Evolutionary conservation across 306 rosid genomes (phyloP).

Genomic region (Begonia fuchsioides): DNA sequence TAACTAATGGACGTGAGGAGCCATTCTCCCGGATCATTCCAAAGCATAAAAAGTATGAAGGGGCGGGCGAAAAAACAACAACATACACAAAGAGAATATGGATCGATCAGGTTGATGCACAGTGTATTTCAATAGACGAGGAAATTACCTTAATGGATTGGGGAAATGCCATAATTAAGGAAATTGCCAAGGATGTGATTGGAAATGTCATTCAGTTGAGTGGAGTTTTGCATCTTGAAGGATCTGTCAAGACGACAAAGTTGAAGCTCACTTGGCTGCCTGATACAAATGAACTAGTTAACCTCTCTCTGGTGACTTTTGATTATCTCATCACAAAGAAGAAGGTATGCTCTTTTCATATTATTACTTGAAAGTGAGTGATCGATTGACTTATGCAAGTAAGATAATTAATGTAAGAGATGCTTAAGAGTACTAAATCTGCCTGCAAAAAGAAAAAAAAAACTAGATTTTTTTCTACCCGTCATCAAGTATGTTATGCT

Average conservation of each 20-base stretch:
- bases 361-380: too few species aligned
- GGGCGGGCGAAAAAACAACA: constrained; percentile 73
- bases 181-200: constrained; percentile 49
- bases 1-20: constrained; percentile 72
- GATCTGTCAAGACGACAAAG: constrained; percentile 69
- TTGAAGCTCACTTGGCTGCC: constrained; percentile 94
- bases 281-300: constrained; percentile 54
- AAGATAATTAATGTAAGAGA: too few species aligned
- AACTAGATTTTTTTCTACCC: too few species aligned
- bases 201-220: constrained; percentile 42
- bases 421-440: too few species aligned
- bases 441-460: too few species aligned
- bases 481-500: too few species aligned
- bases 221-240: constrained; percentile 83
- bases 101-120: constrained; percentile 71
- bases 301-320: constrained; percentile 61
- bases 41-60: constrained; percentile 81
- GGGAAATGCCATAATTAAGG: constrained; percentile 79
- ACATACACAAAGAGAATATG: constrained; percentile 54
- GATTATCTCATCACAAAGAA: constrained; percentile 83
- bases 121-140: constrained; percentile 43
- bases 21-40: constrained; percentile 64
- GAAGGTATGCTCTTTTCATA: constrained; percentile 38
- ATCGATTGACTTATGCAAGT: too few species aligned
- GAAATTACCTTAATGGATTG: constrained; percentile 94